Conservation (phyloP, 2,329 filamentous ascomycete genomes). For the Colletotrichum aenigma region DNA sequence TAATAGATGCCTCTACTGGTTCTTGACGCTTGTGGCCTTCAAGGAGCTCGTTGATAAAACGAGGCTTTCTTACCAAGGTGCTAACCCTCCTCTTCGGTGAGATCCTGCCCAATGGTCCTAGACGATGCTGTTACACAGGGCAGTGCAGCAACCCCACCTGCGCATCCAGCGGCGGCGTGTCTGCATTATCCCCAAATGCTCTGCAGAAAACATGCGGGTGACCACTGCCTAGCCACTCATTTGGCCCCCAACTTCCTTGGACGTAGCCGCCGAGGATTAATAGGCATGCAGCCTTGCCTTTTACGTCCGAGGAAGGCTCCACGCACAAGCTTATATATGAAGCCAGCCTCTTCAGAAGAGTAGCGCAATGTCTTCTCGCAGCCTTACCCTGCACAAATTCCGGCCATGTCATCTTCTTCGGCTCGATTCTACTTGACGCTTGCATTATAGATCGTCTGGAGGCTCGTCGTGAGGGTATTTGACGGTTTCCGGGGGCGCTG, state of each 20-base stretch:
- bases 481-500: no score
- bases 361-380: background rate
- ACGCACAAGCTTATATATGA: background rate
- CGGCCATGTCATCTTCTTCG: background rate
- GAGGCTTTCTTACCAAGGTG: background rate
- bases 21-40: background rate
- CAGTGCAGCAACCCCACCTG: background rate
- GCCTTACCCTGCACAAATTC: background rate
- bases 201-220: background rate
- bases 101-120: background rate
- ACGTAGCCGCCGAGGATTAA: background rate
- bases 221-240: background rate
- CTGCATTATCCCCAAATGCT: background rate
- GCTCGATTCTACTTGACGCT: background rate
- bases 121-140: background rate
- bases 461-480: no score
- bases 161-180: background rate
- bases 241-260: background rate
- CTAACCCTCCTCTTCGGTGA: background rate
- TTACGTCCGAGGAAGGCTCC: background rate
- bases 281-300: background rate
- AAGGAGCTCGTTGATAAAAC: background rate
- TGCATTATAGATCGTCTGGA: background rate
- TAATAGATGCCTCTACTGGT: background rate
- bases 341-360: background rate